Base-by-base conservation (phyloP, 179 eudicot species). In the Patellifolia procumbens region DNA sequence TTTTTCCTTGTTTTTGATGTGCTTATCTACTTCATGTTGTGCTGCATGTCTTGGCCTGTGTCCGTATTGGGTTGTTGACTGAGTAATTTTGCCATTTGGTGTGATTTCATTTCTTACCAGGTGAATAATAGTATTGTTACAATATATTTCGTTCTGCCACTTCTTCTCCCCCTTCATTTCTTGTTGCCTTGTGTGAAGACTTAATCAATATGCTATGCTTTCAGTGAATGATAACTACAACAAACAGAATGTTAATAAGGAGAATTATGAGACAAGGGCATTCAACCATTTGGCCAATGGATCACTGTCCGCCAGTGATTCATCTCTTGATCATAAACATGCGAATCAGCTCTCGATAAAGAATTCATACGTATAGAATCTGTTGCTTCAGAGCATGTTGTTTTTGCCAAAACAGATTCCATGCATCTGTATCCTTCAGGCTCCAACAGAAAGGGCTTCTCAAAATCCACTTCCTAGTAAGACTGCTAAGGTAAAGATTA, bases 401-500 rank as follows among this genome's bases (percentile, higher is more conserved):
- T 64, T 67, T 83, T 83, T 74, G 64, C 68, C 48, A 74, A 75
- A 52, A 63, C 87, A 67, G 71, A 56, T 49, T 78, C 85, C 42
- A 80, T 61, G 82, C 80, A 52, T 9, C 72, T 60, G 62, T 67
- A 79, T 69, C 72, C 86, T 76, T 74, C 87, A 56, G 72, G 62
- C 75, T 76, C 73, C 86, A 71, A 60, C 75, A 70, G 79, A 64
- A 71, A 74, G 73, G 70, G 79, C 77, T 85, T 75, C 86, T 43
- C 87, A 83, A 82, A 69, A 75, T 49, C 81, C 87, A 53, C 81
- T 73, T 69, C 35, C 74, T 24, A 86, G 66, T 58, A 80, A 49
- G 71, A 74, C 80, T 70, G 73, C 83, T 13, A 91, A 89, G 94
- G 97, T 94, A 86, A 70, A 75, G 43, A 31, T 60, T 20, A 32